These are phyloP conservation scores for Trypanosoma conorhini DNA, from an alignment of 208 protist genomes.

Conservation along the genomic window DNA sequence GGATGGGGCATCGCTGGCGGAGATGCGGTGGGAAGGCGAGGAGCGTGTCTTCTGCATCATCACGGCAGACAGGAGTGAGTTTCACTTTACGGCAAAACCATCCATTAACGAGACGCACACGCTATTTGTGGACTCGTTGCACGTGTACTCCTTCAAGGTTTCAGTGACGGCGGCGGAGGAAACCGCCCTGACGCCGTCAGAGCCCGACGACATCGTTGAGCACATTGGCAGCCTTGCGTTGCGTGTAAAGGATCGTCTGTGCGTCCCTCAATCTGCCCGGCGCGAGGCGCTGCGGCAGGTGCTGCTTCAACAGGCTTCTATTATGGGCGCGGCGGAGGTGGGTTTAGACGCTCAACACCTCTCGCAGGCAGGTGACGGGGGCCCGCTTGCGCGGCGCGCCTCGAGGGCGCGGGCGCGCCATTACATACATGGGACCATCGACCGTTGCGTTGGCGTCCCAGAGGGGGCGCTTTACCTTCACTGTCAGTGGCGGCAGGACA, in stretches of 20 bases:
- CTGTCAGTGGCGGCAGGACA: conserved; percentile 42
- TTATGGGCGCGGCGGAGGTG: not conserved
- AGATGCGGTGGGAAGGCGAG: conserved; percentile 45
- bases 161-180: conserved; percentile 29
- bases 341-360: not conserved
- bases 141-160: conserved; percentile 74
- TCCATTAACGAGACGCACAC: conserved; percentile 68
- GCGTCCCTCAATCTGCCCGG: not conserved
- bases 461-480: conserved; percentile 53
- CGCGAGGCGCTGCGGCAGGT: conserved; percentile 5
- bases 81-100: conserved; percentile 65
- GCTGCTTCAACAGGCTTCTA: conserved; percentile 6
- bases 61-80: conserved; percentile 46
- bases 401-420: conserved; percentile 12
- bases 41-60: conserved; percentile 81
- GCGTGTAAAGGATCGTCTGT: not conserved
- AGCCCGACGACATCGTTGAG: conserved; percentile 5
- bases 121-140: conserved; percentile 60
- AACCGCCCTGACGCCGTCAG: not conserved
- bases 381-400: not conserved
- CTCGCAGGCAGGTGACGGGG: not conserved
- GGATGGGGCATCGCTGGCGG: not conserved
- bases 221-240: conserved; percentile 5
- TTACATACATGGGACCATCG: conserved; percentile 60
- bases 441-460: conserved; percentile 47